Percentiles rank a stretch among this genome's conserved stretches.
phyloP scores from a whole-genome alignment of 768 basidiomycete genomes.

The Boletellus ananiceps region DNA sequence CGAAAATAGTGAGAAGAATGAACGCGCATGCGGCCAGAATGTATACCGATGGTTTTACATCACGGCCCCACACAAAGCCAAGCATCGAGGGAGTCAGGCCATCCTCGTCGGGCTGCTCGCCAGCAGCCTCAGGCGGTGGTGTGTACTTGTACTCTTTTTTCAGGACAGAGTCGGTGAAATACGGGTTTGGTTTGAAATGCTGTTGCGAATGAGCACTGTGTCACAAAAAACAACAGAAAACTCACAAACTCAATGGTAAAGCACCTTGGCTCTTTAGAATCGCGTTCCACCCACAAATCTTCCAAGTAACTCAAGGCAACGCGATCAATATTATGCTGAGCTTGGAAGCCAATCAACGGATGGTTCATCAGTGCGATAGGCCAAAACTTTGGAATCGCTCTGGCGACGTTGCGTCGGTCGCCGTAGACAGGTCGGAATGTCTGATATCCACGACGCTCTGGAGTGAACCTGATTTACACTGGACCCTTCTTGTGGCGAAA shows the following conservation, averaged over 20 bases:
- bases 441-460: slow-evolving; percentile 63
- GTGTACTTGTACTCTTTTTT: slow-evolving; percentile 80
- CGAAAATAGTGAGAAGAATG: not conserved
- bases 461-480: slow-evolving; percentile 9
- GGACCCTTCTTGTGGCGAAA: not conserved
- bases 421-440: slow-evolving; percentile 60
- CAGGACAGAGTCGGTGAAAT: slow-evolving; percentile 68
- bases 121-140: slow-evolving; percentile 46
- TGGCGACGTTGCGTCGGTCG: slow-evolving; percentile 62
- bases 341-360: slow-evolving; percentile 54
- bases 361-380: slow-evolving; percentile 80
- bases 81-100: slow-evolving; percentile 77
- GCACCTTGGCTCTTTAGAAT: slow-evolving; percentile 68
- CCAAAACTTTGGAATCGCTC: slow-evolving; percentile 77
- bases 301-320: slow-evolving; percentile 79
- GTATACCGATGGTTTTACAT: slow-evolving; percentile 63
- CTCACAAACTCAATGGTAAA: slow-evolving; percentile 88
- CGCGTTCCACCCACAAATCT: slow-evolving; percentile 79
- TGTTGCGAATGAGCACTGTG: slow-evolving; percentile 26
- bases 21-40: not conserved
- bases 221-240: slow-evolving; percentile 18
- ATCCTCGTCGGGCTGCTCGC: slow-evolving; percentile 62
- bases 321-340: slow-evolving; percentile 72
- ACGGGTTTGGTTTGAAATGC: slow-evolving; percentile 86
- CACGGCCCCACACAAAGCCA: slow-evolving; percentile 75